A percentile compares a stretch with the other conserved stretches of the same genome.
Evolutionary conservation across 2,329 filamentous ascomycete species (phyloP).

Genomic region (Alternaria arbusti): DNA sequence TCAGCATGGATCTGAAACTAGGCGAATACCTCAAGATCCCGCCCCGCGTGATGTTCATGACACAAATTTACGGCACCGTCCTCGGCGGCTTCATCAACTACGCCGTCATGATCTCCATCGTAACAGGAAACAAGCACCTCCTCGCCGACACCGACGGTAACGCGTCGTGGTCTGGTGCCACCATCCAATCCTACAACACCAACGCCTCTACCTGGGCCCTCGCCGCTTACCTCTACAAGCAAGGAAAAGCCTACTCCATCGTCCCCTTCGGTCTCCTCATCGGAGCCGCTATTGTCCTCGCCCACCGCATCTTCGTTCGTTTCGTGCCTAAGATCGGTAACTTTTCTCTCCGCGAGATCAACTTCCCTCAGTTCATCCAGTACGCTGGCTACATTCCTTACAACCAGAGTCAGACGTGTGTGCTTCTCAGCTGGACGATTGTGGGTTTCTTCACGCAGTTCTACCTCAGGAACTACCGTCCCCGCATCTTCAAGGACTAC

Average conservation of each 20-base stretch:
- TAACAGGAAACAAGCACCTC: constrained; percentile 13
- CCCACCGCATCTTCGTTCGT: constrained; percentile 14
- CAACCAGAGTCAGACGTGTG: constrained; percentile 21
- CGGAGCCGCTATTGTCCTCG: constrained; percentile 15
- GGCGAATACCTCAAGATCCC: constrained; percentile 24
- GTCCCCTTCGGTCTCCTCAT: constrained; percentile 19
- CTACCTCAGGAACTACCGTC: constrained; percentile 22
- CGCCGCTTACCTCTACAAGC: constrained; percentile 20
- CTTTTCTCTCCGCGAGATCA: constrained; percentile 18
- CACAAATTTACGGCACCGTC: constrained; percentile 20
- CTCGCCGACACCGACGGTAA: constrained; percentile 21
- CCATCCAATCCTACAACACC: constrained; percentile 23
- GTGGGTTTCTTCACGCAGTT: constrained; percentile 21
- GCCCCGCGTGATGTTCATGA: constrained; percentile 22
- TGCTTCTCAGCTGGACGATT: constrained; percentile 21
- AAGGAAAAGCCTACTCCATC: constrained; percentile 17
- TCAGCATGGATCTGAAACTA: constrained; percentile 20
- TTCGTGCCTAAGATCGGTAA: constrained; percentile 20
- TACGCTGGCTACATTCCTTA: constrained; percentile 20
- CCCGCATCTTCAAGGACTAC: constrained; percentile 25
- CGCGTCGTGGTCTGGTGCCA: constrained; percentile 18
- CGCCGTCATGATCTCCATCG: constrained; percentile 22
- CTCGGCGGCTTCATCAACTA: constrained; percentile 25
- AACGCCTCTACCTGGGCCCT: constrained; percentile 23
- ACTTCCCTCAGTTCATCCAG: constrained; percentile 22